Conservation (phyloP, 768 basidiomycete species). For the Auriculariales sp. region DNA sequence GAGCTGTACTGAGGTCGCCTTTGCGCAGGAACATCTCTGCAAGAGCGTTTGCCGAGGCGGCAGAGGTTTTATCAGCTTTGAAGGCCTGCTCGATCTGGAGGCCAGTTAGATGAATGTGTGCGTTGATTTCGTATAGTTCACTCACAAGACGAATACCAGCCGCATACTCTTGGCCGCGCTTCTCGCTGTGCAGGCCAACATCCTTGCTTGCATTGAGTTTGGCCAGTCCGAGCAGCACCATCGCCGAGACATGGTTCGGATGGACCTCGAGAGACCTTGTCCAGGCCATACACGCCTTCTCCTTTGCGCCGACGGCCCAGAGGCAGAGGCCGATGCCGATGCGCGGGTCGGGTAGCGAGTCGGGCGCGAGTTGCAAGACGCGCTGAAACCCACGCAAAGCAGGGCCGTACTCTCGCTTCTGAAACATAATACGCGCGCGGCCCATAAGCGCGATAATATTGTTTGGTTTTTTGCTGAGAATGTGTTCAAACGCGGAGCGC, state of each 20-base stretch:
- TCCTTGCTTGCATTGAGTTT: conserved; percentile 77
- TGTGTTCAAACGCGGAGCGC: conserved; percentile 62
- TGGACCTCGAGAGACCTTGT: conserved; percentile 75
- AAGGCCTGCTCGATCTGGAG: conserved; percentile 77
- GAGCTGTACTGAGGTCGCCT: conserved; percentile 44
- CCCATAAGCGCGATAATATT: conserved; percentile 82
- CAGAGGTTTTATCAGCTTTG: conserved; percentile 57
- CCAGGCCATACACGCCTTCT: conserved; percentile 81
- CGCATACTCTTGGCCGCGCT: conserved; percentile 45
- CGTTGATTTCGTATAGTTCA: too few relatives aligned
- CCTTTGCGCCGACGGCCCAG: conserved; percentile 77
- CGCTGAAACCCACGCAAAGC: conserved; percentile 80
- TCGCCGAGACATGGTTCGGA: conserved; percentile 62
- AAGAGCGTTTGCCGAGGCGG: conserved; percentile 69
- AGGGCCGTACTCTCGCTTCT: conserved; percentile 57
- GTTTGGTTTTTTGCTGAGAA: conserved; percentile 63
- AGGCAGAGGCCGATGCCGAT: conserved; percentile 91
- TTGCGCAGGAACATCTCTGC: conserved; percentile 69
- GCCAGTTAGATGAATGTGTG: conserved; percentile 16
- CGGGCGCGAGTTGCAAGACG: conserved; percentile 61
- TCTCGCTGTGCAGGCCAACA: conserved; percentile 43
- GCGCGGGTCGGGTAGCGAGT: conserved; percentile 80
- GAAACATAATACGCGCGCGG: conserved; percentile 76
- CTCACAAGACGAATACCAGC: conserved; percentile 53
- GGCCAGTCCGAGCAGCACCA: conserved; percentile 73